Evolutionary conservation across 129 eudicot species (phyloP), one percentile per base, ranked within the genome.

Genomic region (Erigeron canadensis): DNA sequence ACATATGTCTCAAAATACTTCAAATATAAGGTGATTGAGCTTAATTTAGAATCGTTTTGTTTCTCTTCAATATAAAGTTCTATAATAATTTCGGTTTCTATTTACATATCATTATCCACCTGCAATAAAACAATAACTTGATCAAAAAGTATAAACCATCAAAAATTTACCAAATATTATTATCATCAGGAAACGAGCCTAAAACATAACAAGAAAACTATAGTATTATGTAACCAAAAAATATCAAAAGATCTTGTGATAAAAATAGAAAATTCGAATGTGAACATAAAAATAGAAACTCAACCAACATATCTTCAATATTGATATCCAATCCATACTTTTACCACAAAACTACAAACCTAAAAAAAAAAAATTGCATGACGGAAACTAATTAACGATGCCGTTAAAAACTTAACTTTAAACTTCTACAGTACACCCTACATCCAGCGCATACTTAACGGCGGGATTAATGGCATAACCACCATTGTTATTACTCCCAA

Each of bases 391-490:
- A 51, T 10, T 70, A 70, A 80, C 80, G 72, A 10, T 72, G 72
- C 61, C 51, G 47, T 41, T n/a, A 21, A 2, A 15, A 2, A 58
- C 6, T 8, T 19, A 67, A 51, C 76, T n/a, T 81, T 65, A 84
- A 70, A 82, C 86, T 82, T 86, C 92, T 43, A 88, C 97, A 44
- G 65, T 75, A 68, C 95, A 91, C 13, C 68, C 44, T 60, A 55
- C 77, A 68, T 75, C 79, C 18, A 84, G 47, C 85, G 80, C 92
- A 75, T 77, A 84, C 83, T 84, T 88, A 53, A 88, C 80, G 55
- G 73, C 92, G 46, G 81, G 65, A 37, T 85, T 88, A 71, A 82
- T 84, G n/a, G 28, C 73, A 53, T 78, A 56, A 22, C 78, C 82
- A 39, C 46, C 69, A 13, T 63, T 71, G 62, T 34, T 67, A 37